Base-by-base conservation (phyloP, 2,329 filamentous ascomycete genomes). In the Aureobasidium sp. region DNA sequence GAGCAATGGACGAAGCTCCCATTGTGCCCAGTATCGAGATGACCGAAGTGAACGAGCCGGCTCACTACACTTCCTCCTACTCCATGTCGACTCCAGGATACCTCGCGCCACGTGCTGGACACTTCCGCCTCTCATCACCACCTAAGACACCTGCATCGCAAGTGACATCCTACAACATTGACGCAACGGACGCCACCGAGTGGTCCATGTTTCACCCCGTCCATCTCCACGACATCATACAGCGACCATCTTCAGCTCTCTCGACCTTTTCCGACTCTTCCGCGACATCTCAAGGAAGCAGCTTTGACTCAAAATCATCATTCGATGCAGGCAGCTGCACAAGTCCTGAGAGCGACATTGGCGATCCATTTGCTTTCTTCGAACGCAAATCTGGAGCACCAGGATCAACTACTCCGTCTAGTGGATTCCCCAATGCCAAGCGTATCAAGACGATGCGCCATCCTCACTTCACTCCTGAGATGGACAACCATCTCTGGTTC, bases 401-500 rank as follows among this genome's bases (percentile, higher is more conserved):
- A 63, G 27, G 50, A 68, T 29, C 63, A 66, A 34, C 69, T 68
- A 14, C 71, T 64, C 32, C 59, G 59, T n/a, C 48, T 66, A 41
- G 62, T 64, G 30, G 65, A 58, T 49, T 67, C 66, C 71, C 70
- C n/a, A 65, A 63, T 34, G 67, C 69, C 11, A 79, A 78, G 68
- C 77, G 77, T 63, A 67, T 75, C 59, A 79, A 76, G 68, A 71
- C 75, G 39, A 73, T 72, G 55, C 73, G 71, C 48, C 69, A 68
- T 68, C 70, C 73, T 6, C 76, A 72, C 44, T 87, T 84, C 80
- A 85, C 81, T 5, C 74, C 80, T 47, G 83, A 85, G 57, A 86
- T 86, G 83, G 85, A 87, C 68, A 79, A 82, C 61, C 85, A 87
- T 68, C 73, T 87, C 36, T 86, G 85, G 84, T 81, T 84, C 69